Evolutionary conservation across 176 grass and related monocot genomes (phyloP).

Genomic region (Ampelocalamus luodianensis): DNA sequence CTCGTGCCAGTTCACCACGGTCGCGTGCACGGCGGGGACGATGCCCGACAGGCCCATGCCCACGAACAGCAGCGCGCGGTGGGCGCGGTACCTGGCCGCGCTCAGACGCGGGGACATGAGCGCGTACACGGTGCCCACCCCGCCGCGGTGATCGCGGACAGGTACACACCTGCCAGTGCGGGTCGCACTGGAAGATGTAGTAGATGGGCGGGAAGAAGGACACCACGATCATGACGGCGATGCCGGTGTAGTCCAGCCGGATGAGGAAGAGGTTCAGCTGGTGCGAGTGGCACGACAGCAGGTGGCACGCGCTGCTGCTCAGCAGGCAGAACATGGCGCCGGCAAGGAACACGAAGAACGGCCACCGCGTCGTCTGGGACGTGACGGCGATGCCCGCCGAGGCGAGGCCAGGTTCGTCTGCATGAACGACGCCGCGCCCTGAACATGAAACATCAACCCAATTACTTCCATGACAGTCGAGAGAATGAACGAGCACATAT

Average conservation of each 20-base stretch:
- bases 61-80: constrained; percentile 76
- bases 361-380: constrained; percentile 58
- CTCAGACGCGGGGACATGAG: constrained; percentile 73
- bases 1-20: constrained; percentile 77
- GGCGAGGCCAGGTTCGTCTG: constrained; percentile 46
- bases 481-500: background rate
- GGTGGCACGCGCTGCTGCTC: constrained; percentile 87
- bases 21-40: constrained; percentile 76
- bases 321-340: constrained; percentile 96
- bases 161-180: constrained; percentile 73
- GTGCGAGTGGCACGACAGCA: constrained; percentile 84
- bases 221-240: constrained; percentile 85
- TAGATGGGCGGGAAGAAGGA: constrained; percentile 98
- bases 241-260: constrained; percentile 85
- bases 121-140: constrained; percentile 64
- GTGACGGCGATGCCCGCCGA: constrained; percentile 8
- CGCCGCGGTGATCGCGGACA: constrained; percentile 66
- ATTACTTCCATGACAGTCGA: background rate
- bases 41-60: constrained; percentile 90
- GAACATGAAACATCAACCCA: constrained; percentile 6
- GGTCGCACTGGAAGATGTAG: constrained; percentile 95
- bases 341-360: constrained; percentile 84
- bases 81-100: constrained; percentile 57
- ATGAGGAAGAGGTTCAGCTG: constrained; percentile 80
- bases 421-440: constrained; percentile 69